phyloP scores from a whole-genome alignment of 208 protist species.

The Trypanosoma rangeli region DNA sequence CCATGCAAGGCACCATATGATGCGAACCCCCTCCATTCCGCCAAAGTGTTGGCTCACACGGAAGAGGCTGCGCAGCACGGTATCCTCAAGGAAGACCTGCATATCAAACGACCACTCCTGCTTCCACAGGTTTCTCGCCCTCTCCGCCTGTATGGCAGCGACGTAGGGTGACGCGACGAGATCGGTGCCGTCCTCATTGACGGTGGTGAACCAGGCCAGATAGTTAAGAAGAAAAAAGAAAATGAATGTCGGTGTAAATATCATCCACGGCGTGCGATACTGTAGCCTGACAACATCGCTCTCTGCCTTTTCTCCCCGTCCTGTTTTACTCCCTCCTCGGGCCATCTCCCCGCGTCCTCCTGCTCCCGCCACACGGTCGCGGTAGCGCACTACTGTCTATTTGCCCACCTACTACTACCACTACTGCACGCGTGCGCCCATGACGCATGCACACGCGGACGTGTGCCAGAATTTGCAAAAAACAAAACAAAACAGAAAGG shows the following conservation, averaged over 20 bases:
- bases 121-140: neutral
- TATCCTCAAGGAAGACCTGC: slow-evolving; percentile 43
- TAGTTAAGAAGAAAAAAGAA: slow-evolving; percentile 68
- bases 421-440: no score
- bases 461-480: no score
- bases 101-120: neutral
- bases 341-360: neutral
- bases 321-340: neutral
- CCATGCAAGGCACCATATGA: slow-evolving; percentile 43
- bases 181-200: slow-evolving; percentile 31
- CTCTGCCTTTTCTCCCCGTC: neutral
- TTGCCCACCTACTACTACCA: no score
- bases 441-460: no score
- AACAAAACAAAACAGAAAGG: no score
- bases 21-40: slow-evolving; percentile 37
- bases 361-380: neutral
- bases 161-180: slow-evolving; percentile 40
- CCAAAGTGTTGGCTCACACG: slow-evolving; percentile 34
- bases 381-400: no score
- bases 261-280: slow-evolving; percentile 37
- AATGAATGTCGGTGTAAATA: slow-evolving; percentile 38
- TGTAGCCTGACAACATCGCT: slow-evolving; percentile 14
- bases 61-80: slow-evolving; percentile 42
- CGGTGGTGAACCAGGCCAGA: slow-evolving; percentile 36
- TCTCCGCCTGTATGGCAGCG: neutral